These are phyloP conservation scores for Lasiodiplodia hormozganensis DNA, from an alignment of 2,329 filamentous ascomycete genomes.

Conservation along the genomic window DNA sequence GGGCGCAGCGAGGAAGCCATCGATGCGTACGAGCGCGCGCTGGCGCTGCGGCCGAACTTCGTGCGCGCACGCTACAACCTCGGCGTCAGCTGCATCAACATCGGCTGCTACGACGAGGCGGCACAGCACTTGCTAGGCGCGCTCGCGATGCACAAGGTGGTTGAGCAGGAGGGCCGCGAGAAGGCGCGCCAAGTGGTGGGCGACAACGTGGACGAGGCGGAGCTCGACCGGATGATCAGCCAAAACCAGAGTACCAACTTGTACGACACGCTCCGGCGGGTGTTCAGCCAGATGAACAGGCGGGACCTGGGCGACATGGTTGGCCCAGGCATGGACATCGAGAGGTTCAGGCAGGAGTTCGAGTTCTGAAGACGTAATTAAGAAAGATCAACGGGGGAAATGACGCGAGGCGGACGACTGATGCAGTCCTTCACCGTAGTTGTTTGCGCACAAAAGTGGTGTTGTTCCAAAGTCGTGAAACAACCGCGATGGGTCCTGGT, in stretches of 20 bases:
- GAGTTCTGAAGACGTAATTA: constrained; percentile 68
- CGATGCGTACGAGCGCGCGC: constrained; percentile 90
- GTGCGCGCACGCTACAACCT: constrained; percentile 97
- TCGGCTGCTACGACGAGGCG: constrained; percentile 91
- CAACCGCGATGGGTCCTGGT: background rate
- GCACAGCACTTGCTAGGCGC: constrained; percentile 92
- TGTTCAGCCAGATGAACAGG: constrained; percentile 96
- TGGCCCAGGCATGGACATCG: constrained; percentile 87
- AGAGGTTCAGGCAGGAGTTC: constrained; percentile 87
- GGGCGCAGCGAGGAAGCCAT: constrained; percentile 95
- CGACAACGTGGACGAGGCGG: constrained; percentile 67
- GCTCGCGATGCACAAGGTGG: constrained; percentile 92
- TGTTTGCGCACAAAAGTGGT: background rate
- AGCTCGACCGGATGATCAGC: constrained; percentile 84
- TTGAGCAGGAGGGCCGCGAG: constrained; percentile 83
- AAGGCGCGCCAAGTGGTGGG: constrained; percentile 81
- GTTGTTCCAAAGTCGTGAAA: constrained; percentile 6
- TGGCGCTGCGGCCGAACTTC: constrained; percentile 92
- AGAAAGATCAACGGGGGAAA: background rate
- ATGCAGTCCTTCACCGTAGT: background rate
- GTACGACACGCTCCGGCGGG: constrained; percentile 89
- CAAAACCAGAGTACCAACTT: constrained; percentile 98
- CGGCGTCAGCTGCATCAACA: constrained; percentile 96
- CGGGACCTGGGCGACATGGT: constrained; percentile 88
- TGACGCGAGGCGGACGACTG: background rate